These are phyloP conservation scores for Stachybotrys elegans DNA, from an alignment of 2,329 filamentous ascomycete species.

Conservation along the genomic window DNA sequence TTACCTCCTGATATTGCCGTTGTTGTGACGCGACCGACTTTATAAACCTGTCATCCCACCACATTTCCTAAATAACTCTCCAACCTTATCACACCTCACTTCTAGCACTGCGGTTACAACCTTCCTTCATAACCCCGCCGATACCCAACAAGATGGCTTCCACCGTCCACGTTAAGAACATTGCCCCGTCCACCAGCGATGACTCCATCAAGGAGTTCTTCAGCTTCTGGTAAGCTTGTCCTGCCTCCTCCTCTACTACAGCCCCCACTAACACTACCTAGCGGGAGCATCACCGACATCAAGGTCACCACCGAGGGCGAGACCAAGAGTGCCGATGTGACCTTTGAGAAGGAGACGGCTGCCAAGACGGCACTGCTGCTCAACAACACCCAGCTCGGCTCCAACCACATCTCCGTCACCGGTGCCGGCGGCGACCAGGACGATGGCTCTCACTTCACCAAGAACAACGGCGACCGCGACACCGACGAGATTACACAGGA, in stretches of 20 bases:
- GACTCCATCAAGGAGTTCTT: constrained; percentile 96
- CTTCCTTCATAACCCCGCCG: constrained; percentile 3
- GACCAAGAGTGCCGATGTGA: constrained; percentile 81
- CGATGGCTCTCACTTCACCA: constrained; percentile 50
- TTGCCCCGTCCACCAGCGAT: constrained; percentile 75
- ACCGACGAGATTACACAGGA: constrained; percentile 79
- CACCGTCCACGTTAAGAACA: constrained; percentile 86
- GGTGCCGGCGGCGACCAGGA: constrained; percentile 63
- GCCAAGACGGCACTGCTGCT: constrained; percentile 95
- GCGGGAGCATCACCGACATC: constrained; percentile 86
- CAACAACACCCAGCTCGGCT: constrained; percentile 91
- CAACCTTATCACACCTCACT: too few species aligned
- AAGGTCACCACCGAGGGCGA: constrained; percentile 66
- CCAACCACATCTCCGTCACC: constrained; percentile 74
- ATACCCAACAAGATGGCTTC: constrained; percentile 43
- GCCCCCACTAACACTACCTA: constrained; percentile 28
- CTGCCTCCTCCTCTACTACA: not conserved
- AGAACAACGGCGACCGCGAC: constrained; percentile 53
- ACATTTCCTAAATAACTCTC: constrained; percentile 6
- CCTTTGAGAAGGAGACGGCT: constrained; percentile 93
- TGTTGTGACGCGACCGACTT: too few species aligned
- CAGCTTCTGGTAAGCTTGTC: constrained; percentile 71
- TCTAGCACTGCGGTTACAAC: constrained; percentile 6
- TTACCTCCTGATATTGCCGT: too few species aligned
- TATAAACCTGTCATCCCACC: too few species aligned